Conservation (phyloP, 179 eudicot genomes). For the Silene noctiflora region DNA sequence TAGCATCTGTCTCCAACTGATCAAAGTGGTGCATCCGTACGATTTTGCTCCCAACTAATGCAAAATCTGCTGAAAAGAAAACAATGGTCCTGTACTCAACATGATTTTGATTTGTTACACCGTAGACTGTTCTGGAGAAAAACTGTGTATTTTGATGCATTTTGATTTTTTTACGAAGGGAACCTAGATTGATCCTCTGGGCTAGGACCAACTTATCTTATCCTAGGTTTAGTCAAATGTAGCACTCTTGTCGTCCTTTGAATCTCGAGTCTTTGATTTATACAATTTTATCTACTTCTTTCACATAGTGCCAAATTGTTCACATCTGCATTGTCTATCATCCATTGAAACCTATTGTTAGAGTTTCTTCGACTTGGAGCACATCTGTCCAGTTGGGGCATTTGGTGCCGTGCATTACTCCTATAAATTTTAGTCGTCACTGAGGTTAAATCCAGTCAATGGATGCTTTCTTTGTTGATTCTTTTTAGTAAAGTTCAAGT, state of each 20-base stretch:
- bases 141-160: slow-evolving; percentile 19
- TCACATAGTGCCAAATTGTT: slow-evolving; percentile 18
- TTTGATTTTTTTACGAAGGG: background rate
- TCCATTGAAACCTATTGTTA: background rate
- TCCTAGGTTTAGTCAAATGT: slow-evolving; percentile 16
- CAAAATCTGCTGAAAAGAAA: background rate
- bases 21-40: slow-evolving; percentile 11
- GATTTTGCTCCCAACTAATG: slow-evolving; percentile 7
- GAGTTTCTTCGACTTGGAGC: slow-evolving; percentile 1
- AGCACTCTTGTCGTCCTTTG: slow-evolving; percentile 26
- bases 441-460: background rate
- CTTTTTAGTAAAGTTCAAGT: background rate
- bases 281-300: background rate
- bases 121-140: slow-evolving; percentile 16
- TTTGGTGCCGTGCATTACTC: background rate
- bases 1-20: background rate
- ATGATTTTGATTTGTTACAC: slow-evolving; percentile 12
- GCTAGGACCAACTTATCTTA: background rate
- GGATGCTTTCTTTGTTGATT: background rate
- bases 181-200: background rate
- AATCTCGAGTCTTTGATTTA: slow-evolving; percentile 14
- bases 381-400: background rate
- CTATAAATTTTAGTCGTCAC: background rate
- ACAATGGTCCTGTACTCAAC: slow-evolving; percentile 7
- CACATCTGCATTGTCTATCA: background rate